phyloP scores from a whole-genome alignment of 139 green algal genomes.

The Picochlorum sp. region DNA sequence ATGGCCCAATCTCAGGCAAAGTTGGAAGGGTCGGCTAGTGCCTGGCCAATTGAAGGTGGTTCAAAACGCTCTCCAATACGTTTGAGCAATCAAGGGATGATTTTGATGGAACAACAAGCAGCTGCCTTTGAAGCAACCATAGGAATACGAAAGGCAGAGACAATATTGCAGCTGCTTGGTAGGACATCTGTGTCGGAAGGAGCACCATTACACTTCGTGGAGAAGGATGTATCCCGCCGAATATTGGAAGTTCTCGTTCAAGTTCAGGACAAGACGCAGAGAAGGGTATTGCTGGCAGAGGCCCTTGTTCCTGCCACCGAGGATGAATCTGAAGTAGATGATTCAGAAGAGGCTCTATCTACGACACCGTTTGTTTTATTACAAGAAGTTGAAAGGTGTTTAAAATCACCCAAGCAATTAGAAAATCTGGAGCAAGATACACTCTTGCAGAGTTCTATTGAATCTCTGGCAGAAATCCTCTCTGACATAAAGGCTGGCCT shows the following conservation, averaged over 20 bases:
- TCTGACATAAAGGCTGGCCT: no score
- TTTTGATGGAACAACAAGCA: conserved; percentile 27
- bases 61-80: background rate
- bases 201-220: background rate
- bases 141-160: conserved; percentile 5
- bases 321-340: background rate
- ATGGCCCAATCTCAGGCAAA: no score
- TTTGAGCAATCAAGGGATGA: conserved; percentile 8
- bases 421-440: background rate
- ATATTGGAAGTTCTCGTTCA: conserved; percentile 32
- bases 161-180: conserved; percentile 13
- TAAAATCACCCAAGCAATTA: background rate
- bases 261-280: conserved; percentile 5
- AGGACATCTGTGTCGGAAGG: conserved; percentile 5
- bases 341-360: conserved; percentile 14
- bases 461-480: no score
- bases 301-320: conserved; percentile 21
- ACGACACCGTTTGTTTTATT: conserved; percentile 26
- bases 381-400: conserved; percentile 14
- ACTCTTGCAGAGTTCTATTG: no score
- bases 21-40: no score
- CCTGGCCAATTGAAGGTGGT: background rate
- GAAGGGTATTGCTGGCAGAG: conserved; percentile 25
- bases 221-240: conserved; percentile 3
- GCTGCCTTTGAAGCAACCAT: conserved; percentile 18